A percentile compares a stretch with the other conserved stretches of the same genome.
These are phyloP conservation scores for Diatrype stigma DNA, from an alignment of 2,329 filamentous ascomycete species.

Conservation along the genomic window DNA sequence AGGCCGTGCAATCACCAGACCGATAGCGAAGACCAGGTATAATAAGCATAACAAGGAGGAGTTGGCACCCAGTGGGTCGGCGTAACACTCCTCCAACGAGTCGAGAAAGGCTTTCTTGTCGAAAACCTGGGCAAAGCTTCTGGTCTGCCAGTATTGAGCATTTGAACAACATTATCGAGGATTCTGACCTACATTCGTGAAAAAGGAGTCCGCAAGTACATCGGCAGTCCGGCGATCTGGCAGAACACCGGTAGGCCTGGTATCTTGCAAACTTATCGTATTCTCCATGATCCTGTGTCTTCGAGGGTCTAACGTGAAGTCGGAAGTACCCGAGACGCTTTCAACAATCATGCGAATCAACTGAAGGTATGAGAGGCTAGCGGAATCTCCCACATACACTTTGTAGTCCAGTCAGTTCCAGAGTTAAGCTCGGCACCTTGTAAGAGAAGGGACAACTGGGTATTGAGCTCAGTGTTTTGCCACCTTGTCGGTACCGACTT, in stretches of 20 bases:
- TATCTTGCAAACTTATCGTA: constrained; percentile 40
- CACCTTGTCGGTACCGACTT: too few species aligned
- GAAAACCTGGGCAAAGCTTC: constrained; percentile 58
- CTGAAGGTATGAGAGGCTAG: constrained; percentile 57
- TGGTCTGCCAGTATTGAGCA: constrained; percentile 40
- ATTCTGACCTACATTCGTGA: constrained; percentile 49
- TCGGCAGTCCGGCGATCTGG: constrained; percentile 52
- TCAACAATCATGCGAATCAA: constrained; percentile 58
- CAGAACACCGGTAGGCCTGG: constrained; percentile 47
- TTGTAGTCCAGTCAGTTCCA: constrained; percentile 6
- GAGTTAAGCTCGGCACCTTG: background rate
- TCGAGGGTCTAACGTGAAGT: constrained; percentile 54
- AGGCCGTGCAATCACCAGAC: constrained; percentile 54
- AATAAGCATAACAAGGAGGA: constrained; percentile 54
- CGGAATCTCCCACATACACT: constrained; percentile 62
- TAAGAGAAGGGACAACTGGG: constrained; percentile 9
- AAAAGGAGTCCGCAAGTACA: constrained; percentile 55
- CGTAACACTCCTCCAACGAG: constrained; percentile 49
- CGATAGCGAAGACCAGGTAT: constrained; percentile 60
- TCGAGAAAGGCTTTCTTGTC: constrained; percentile 46
- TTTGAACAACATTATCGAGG: background rate
- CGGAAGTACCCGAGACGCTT: constrained; percentile 47
- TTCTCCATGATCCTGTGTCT: constrained; percentile 55
- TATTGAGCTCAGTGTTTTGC: background rate
- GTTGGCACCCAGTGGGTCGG: constrained; percentile 45